These are phyloP conservation scores for Ceratocystis ficicola DNA, from an alignment of 2,329 filamentous ascomycete species.

Conservation along the genomic window DNA sequence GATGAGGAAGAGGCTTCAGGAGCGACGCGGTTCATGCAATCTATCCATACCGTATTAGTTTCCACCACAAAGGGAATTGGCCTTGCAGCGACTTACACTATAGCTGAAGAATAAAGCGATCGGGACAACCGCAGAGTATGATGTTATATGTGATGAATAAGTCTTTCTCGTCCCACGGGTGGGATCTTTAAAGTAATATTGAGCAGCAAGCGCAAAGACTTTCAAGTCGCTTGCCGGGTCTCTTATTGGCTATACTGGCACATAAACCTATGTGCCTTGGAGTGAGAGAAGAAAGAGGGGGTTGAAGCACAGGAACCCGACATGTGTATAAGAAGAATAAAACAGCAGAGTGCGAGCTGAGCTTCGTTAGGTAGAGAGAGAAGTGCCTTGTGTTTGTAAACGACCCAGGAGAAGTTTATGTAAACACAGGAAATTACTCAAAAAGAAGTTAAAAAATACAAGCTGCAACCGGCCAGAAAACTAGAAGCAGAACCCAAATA, in stretches of 20 bases:
- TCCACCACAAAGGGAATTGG: not conserved
- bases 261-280: slow-evolving; percentile 34
- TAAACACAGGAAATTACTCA: not conserved
- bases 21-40: not conserved
- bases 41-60: not conserved
- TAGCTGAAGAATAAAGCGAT: not conserved
- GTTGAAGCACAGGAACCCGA: slow-evolving; percentile 21
- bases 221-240: slow-evolving; percentile 46
- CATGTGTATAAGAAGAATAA: slow-evolving; percentile 19
- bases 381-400: not conserved
- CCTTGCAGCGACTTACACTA: not conserved
- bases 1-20: not conserved
- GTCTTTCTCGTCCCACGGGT: slow-evolving; percentile 44
- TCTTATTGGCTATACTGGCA: slow-evolving; percentile 34
- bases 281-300: slow-evolving; percentile 23
- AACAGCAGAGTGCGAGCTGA: not conserved
- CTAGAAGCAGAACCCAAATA: not conserved
- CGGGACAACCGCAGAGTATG: not conserved
- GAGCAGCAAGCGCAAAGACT: slow-evolving; percentile 56
- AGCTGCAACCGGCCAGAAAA: not conserved
- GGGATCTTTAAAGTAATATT: slow-evolving; percentile 1
- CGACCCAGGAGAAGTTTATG: not conserved
- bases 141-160: slow-evolving; percentile 25
- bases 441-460: not conserved
- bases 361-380: not conserved